Conservation (phyloP, 1,284 basidiomycete species). For the Pseudozyma tsukubaensis region DNA sequence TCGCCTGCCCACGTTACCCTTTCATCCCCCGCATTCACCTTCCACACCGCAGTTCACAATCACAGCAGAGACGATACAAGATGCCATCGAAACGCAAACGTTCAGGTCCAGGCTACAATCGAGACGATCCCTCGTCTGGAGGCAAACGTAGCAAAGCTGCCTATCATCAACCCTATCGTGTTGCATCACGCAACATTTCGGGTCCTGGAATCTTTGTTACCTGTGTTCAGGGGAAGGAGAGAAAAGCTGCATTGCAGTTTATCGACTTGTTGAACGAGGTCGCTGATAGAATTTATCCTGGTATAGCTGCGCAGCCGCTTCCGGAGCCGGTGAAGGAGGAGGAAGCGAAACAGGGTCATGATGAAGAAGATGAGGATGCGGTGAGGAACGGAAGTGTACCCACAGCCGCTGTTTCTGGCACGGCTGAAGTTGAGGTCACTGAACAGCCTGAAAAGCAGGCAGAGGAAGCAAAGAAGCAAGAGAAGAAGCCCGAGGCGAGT, state of each 20-base stretch:
- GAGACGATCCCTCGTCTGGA: constrained; percentile 17
- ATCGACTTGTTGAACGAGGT: constrained; percentile 60
- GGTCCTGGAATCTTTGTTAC: constrained; percentile 62
- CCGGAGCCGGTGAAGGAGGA: constrained; percentile 3
- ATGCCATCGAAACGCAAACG: constrained; percentile 54
- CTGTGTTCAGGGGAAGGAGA: constrained; percentile 57
- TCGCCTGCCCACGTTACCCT: background rate
- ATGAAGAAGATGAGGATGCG: constrained; percentile 52
- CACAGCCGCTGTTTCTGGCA: constrained; percentile 7
- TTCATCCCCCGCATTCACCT: background rate
- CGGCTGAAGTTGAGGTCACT: background rate
- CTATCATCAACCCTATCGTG: constrained; percentile 39
- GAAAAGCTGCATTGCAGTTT: constrained; percentile 63
- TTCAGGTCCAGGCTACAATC: constrained; percentile 35
- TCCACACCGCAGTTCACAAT: background rate
- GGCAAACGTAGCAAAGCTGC: constrained; percentile 25
- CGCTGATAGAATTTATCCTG: constrained; percentile 51
- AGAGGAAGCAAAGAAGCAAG: background rate
- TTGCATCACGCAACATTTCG: constrained; percentile 36
- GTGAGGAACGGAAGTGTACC: constrained; percentile 43
- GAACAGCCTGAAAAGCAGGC: background rate
- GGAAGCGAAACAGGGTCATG: background rate
- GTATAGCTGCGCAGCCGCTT: constrained; percentile 29
- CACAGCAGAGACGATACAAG: background rate
- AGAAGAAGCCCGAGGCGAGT: constrained; percentile 24